A percentile compares a stretch with the other conserved stretches of the same genome.
Evolutionary conservation across 495 filamentous ascomycete genomes (phyloP).

Genomic region (Aspergillus steynii): DNA sequence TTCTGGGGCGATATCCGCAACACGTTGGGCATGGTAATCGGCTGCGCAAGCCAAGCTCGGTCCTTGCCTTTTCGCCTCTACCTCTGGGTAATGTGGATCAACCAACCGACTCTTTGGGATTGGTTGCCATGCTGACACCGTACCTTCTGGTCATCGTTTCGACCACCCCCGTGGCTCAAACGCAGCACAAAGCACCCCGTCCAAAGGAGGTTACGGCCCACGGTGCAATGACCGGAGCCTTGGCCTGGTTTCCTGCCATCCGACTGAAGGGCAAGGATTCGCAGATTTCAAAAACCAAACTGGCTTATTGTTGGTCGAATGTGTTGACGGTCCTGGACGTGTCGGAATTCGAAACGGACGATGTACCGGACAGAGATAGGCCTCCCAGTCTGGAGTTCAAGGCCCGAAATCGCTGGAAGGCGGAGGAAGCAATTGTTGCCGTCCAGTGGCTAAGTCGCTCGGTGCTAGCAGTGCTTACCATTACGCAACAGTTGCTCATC

Average conservation of each 20-base stretch:
- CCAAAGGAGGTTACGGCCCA: constrained; percentile 90
- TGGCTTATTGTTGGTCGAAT: constrained; percentile 99
- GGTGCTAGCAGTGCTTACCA: constrained; percentile 85
- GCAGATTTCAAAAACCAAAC: constrained; percentile 58
- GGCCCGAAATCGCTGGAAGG: constrained; percentile 85
- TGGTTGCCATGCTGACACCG: constrained; percentile 94
- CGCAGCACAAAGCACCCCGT: constrained; percentile 86
- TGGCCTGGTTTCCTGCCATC: constrained; percentile 97
- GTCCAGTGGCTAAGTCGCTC: constrained; percentile 97
- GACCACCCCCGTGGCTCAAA: constrained; percentile 92
- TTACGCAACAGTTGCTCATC: constrained; percentile 89
- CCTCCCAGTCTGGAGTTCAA: constrained; percentile 77
- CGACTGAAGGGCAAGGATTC: constrained; percentile 75
- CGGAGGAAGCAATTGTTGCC: constrained; percentile 92
- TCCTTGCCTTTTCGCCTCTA: constrained; percentile 86
- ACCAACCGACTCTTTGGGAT: constrained; percentile 79
- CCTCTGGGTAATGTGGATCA: constrained; percentile 92
- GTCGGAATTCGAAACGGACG: constrained; percentile 64
- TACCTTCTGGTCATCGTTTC: constrained; percentile 96
- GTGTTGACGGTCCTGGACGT: constrained; percentile 90
- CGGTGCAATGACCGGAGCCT: constrained; percentile 84
- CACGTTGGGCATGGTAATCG: constrained; percentile 53
- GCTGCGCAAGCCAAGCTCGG: constrained; percentile 87
- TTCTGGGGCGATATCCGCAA: constrained; percentile 87
- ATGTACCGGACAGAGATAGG: constrained; percentile 62